Evolutionary conservation across 2,329 filamentous ascomycete species (phyloP).

Genomic region (Fonsecaea pugnacius): DNA sequence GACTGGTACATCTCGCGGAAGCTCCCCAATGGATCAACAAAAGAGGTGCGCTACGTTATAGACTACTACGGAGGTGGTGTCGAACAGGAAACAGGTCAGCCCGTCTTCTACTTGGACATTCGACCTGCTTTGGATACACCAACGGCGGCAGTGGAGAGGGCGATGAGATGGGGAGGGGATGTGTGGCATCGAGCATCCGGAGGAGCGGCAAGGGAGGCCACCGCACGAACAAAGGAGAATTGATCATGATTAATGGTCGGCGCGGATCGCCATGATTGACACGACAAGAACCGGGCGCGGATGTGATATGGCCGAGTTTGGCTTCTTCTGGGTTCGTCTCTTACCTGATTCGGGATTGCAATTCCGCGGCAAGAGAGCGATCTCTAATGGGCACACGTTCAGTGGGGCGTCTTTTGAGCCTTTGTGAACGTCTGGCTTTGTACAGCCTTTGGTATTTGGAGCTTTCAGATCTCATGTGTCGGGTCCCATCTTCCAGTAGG

Average conservation of each 20-base stretch:
- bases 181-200: conserved; percentile 91
- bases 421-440: background rate
- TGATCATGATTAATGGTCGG: conserved; percentile 1
- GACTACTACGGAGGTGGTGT: conserved; percentile 85
- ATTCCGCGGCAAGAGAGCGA: background rate
- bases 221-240: conserved; percentile 14
- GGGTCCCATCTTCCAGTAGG: background rate
- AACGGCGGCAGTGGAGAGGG: conserved; percentile 75
- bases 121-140: conserved; percentile 84
- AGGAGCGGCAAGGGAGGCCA: conserved; percentile 60
- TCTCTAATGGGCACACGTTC: background rate
- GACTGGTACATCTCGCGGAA: conserved; percentile 91
- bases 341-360: background rate
- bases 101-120: conserved; percentile 95
- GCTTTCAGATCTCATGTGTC: background rate
- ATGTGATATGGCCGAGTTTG: background rate
- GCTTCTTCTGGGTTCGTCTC: background rate
- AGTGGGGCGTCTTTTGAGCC: background rate
- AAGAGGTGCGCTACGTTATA: conserved; percentile 90
- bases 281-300: background rate
- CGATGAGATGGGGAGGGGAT: conserved; percentile 88
- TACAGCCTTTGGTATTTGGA: background rate
- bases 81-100: conserved; percentile 81
- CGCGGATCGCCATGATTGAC: background rate
- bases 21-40: conserved; percentile 65